Conservation (phyloP, 2,329 filamentous ascomycete genomes). For the Clarireedia paspali region DNA sequence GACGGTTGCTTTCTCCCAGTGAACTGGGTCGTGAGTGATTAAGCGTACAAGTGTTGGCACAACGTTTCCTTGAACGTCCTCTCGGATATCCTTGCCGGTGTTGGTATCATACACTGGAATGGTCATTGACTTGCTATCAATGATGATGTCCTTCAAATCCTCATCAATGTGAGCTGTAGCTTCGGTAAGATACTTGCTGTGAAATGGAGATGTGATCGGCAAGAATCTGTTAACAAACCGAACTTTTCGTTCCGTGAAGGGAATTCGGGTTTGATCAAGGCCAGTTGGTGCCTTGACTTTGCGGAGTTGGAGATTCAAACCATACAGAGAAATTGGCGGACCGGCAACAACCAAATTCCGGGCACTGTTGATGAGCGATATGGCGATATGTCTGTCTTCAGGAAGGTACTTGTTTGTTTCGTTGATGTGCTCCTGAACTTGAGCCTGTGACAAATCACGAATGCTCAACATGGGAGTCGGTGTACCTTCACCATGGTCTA, state of each 20-base stretch:
- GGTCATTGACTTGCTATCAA: slow-evolving; percentile 64
- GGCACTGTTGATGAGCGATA: slow-evolving; percentile 94
- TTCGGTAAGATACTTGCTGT: slow-evolving; percentile 85
- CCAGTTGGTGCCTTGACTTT: slow-evolving; percentile 98
- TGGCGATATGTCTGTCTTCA: slow-evolving; percentile 83
- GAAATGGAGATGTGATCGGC: slow-evolving; percentile 95
- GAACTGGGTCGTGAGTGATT: slow-evolving; percentile 88
- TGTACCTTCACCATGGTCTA: slow-evolving; percentile 88
- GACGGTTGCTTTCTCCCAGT: slow-evolving; percentile 92
- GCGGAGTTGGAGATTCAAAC: slow-evolving; percentile 86
- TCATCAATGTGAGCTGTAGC: slow-evolving; percentile 78
- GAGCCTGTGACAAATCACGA: slow-evolving; percentile 77
- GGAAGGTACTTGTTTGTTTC: slow-evolving; percentile 95
- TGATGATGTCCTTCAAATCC: slow-evolving; percentile 76
- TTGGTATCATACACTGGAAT: slow-evolving; percentile 89
- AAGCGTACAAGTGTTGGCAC: slow-evolving; percentile 82
- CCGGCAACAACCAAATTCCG: slow-evolving; percentile 96
- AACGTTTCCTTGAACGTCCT: slow-evolving; percentile 64
- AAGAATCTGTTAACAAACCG: slow-evolving; percentile 96
- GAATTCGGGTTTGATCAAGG: slow-evolving; percentile 87
- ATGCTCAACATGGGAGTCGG: slow-evolving; percentile 98
- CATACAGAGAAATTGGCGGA: slow-evolving; percentile 90
- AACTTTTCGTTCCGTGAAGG: slow-evolving; percentile 91
- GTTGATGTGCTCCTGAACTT: slow-evolving; percentile 94
- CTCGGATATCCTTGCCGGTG: slow-evolving; percentile 76